Percentiles rank a stretch among this genome's conserved stretches.
These are phyloP conservation scores for Allodekkera sacchari DNA, from an alignment of 805 yeast species.

Conservation along the genomic window DNA sequence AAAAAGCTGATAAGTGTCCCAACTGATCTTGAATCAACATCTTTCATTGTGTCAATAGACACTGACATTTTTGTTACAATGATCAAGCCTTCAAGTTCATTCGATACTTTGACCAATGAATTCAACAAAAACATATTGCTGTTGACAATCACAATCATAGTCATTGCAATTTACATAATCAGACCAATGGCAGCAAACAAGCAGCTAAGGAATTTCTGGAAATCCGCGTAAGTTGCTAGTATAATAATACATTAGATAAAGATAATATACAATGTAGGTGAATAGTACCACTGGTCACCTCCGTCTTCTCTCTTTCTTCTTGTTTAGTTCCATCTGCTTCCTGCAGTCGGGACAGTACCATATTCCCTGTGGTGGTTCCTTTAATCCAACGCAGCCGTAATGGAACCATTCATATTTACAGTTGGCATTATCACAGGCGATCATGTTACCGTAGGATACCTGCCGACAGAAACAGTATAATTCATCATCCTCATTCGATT, in stretches of 20 bases:
- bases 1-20: constrained; percentile 35
- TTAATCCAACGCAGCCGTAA: constrained; percentile 79
- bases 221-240: not conserved
- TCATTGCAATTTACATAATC: constrained; percentile 36
- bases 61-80: constrained; percentile 72
- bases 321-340: constrained; percentile 9
- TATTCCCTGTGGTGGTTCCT: constrained; percentile 87
- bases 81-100: constrained; percentile 73
- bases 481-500: constrained; percentile 53
- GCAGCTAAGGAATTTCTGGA: constrained; percentile 48
- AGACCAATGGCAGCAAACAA: constrained; percentile 51
- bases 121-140: constrained; percentile 64
- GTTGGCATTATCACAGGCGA: constrained; percentile 54
- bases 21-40: constrained; percentile 76
- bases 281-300: not conserved
- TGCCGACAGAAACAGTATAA: constrained; percentile 89
- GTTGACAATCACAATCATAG: constrained; percentile 47
- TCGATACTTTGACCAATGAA: constrained; percentile 60
- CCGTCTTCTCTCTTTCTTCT: not conserved
- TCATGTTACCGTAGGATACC: constrained; percentile 71
- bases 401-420: constrained; percentile 59
- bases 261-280: not conserved
- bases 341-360: constrained; percentile 95
- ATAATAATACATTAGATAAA: not conserved
- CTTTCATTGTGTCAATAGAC: constrained; percentile 57